Base-by-base conservation (phyloP, 345 rosid species). In the Hibiscus tridactylites region DNA sequence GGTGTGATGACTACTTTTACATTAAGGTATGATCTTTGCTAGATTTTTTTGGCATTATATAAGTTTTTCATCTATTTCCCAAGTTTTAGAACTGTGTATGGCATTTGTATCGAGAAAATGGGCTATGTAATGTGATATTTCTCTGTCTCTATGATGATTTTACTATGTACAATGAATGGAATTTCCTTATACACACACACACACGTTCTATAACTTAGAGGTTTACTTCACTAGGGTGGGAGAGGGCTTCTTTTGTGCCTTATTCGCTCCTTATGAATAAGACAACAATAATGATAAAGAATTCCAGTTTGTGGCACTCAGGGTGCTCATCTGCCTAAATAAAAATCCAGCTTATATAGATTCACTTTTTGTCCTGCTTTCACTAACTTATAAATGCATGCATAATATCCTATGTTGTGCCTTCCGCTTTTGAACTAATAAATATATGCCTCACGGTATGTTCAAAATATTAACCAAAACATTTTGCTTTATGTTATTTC, bases 1-100 rank as follows among this genome's bases (percentile, higher is more conserved):
- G 97, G 97, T 95, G 99, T 39, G 99, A 90, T 77, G 96, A 95
- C 80, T 92, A 92, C 78, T 95, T 95, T 73, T 95, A 83, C 77
- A 89, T 95, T 64, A 89, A 88, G 97, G 97, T 95, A 76, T 61
- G 62, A 35, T 52, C 35, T 44, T 56, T 59, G 17, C 54, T 53
- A n/a, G 53, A 61, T 39, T 4, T 61, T 72, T 78, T 62, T 0
- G 17, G 49, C 26, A 10, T 50, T 8, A 8, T 39, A 26, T 49
- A 28, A 6, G 8, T 28, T 33, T 53, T 2, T 1, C 39, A 19
- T 19, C 53, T 21, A 35, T 63, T 73, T 61, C 33, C 12, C 1
- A 1, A 47, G 13, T 47, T 44, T 47, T 66, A 47, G 6, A 12
- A 24, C 28, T 65, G 5, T 65, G 17, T 46, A 44, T 46, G 47